Evolutionary conservation across 2,329 filamentous ascomycete species (phyloP), one percentile per base, ranked within the genome.

Genomic region (Talaromyces sp.): DNA sequence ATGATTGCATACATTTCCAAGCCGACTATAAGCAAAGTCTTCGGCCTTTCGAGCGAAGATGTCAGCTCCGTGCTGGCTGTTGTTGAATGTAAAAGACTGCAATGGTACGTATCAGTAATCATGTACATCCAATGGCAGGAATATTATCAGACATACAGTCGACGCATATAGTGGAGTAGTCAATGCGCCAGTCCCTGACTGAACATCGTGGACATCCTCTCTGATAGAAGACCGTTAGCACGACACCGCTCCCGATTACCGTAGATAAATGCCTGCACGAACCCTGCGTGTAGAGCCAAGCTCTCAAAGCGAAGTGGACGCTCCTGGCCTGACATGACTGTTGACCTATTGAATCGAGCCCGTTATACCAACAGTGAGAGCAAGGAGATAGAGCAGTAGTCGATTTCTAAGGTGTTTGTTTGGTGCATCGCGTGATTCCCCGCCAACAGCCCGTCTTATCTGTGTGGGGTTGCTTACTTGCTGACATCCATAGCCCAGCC

Each of bases 11-110:
- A 67, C 65, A 63, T 79, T 79, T 3, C 73, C 75, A 73, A 79
- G 76, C 17, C 76, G 74, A 95, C 76, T 78, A 63, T 79, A 78
- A 58, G 78, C 75, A 65, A 77, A 78, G 53, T 76, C 77, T 8
- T 77, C 74, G 62, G 72, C 90, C 82, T 95, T 92, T 77, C 96
- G 89, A 73, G 90, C 90, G 74, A 96, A 96, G 47, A 96, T 87
- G 77, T 91, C 88, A 65, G 92, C 92, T 67, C 90, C 92, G 74
- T 96, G 92, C 53, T 91, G 91, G 64, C 91, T 93, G 81, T 95
- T 90, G 85, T 95, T 88, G 85, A 96, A 96, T 58, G 63, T 63
- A 27, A 67, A 67, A 11, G 65, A 67, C 65, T 67, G 22, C 51
- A 11, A 19, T 8, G 13, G 19, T 11, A 3, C 4, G 1, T 15